Base-by-base conservation (phyloP, 441 rosid genomes). In the Jatropha multifida region DNA sequence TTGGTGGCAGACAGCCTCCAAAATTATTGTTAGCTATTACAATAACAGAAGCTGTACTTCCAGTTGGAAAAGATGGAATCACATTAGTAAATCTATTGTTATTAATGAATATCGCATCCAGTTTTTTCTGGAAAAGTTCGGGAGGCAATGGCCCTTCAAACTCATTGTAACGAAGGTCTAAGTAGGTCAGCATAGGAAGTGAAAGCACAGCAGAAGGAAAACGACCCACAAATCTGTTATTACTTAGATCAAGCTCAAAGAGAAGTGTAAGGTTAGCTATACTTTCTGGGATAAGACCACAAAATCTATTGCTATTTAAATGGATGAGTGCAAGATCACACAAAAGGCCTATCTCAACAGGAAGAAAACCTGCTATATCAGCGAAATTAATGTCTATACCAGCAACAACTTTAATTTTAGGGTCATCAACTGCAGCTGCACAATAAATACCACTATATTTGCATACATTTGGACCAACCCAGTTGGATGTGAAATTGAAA, bases 91-190 rank as follows among this genome's bases (percentile, higher is more conserved):
- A 82, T n/a, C 90, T 76, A 80, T 94, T 91, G 85, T 89, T 89
- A 69, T 94, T 94, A 2, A 94, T 85, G 49, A 94, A 89, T 59
- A 94, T 89, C 23, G 98, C 97, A 67, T 91, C 99, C 4, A 94
- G 88, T n/a, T 78, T 82, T 63, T 80, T 90, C 78, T 83, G 85
- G 83, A 87, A 89, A 64, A 94, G 92, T 76, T 88, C 81, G 11
- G 92, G 85, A 14, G 98, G 97, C 38, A 92, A 77, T 1, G 88
- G 74, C 18, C 99, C 99, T 85, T 94, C 98, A 5, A 94, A 93
- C 81, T 94, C 99, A 38, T 94, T 94, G 82, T 81, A 94, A 59
- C 98, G 90, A 61, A 94, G 76, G 77, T 91, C 99, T 59, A 94
- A 93, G 80, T 13, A 94, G 20, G 67, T 80, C 0, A 94, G 86